Percentiles rank a stretch among this genome's conserved stretches.
Conservation (phyloP, 2,329 filamentous ascomycete species). For the Neofusicoccum laricinum region DNA sequence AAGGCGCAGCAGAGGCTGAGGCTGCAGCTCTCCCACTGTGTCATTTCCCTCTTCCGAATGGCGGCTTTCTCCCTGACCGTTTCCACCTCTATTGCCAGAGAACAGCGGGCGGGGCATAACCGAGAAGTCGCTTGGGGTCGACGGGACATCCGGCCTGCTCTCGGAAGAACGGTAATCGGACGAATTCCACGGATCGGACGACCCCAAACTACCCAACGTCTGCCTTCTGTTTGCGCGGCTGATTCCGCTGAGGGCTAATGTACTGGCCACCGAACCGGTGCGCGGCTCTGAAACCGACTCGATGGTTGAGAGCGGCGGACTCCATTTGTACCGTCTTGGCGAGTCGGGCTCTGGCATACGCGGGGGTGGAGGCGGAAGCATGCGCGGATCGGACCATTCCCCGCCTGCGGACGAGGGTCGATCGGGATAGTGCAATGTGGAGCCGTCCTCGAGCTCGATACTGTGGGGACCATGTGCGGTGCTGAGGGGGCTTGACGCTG, state of each 20-base stretch:
- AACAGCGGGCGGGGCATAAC: slow-evolving; percentile 37
- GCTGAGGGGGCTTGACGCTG: slow-evolving; percentile 15
- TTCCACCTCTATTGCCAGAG: slow-evolving; percentile 24
- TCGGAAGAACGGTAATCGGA: slow-evolving; percentile 10
- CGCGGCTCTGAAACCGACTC: slow-evolving; percentile 15
- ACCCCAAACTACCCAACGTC: slow-evolving; percentile 34
- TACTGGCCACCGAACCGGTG: slow-evolving; percentile 14
- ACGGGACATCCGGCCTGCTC: slow-evolving; percentile 22
- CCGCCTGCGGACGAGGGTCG: slow-evolving; percentile 35
- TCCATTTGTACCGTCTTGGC: slow-evolving; percentile 35
- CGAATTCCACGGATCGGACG: slow-evolving; percentile 24
- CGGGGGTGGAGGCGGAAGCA: slow-evolving; percentile 32
- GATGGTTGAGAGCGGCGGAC: slow-evolving; percentile 37
- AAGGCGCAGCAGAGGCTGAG: slow-evolving; percentile 35
- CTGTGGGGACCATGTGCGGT: slow-evolving; percentile 23
- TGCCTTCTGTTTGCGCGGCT: slow-evolving; percentile 26
- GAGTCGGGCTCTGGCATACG: slow-evolving; percentile 37
- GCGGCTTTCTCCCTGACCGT: slow-evolving; percentile 24
- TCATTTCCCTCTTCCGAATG: slow-evolving; percentile 38
- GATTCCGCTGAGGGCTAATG: slow-evolving; percentile 1
- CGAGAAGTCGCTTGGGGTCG: slow-evolving; percentile 29
- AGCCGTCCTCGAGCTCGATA: slow-evolving; percentile 33
- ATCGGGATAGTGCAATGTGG: slow-evolving; percentile 34
- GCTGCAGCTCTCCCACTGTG: slow-evolving; percentile 38
- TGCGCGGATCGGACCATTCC: slow-evolving; percentile 34